phyloP scores from a whole-genome alignment of 106 monocot species.

The Cymbidium sinense region DNA sequence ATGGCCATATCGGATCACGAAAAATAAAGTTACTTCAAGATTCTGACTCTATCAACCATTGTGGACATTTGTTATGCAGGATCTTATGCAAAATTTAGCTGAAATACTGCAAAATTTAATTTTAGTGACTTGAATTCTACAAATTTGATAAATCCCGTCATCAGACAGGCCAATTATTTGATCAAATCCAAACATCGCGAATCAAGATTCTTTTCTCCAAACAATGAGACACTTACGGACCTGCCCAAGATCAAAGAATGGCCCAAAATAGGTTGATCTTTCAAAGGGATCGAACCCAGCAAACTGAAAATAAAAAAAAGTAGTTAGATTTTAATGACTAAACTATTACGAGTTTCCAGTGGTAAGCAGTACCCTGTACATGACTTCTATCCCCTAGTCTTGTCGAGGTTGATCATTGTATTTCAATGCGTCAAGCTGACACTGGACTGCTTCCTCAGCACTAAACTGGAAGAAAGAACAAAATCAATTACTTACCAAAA shows the following conservation, averaged over 20 bases:
- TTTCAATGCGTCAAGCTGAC: slow-evolving; percentile 82
- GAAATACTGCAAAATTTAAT: too few species aligned
- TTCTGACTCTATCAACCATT: not conserved
- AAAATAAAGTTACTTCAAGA: not conserved
- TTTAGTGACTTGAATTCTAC: too few species aligned
- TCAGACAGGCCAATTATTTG: too few species aligned
- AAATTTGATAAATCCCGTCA: too few species aligned
- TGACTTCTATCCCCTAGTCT: slow-evolving; percentile 91
- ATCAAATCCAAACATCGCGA: too few species aligned
- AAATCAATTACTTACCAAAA: not conserved
- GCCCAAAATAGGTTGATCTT: slow-evolving; percentile 89
- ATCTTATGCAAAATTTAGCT: too few species aligned
- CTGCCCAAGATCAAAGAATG: slow-evolving; percentile 88
- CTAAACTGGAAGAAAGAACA: slow-evolving; percentile 50
- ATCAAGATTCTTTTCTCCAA: not conserved
- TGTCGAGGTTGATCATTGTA: slow-evolving; percentile 84
- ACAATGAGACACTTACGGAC: slow-evolving; percentile 30
- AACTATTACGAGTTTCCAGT: not conserved
- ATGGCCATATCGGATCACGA: not conserved
- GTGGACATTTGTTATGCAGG: too few species aligned
- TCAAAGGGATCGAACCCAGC: slow-evolving; percentile 96
- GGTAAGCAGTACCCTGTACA: slow-evolving; percentile 67
- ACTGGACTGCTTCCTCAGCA: slow-evolving; percentile 82
- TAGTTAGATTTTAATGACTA: slow-evolving; percentile 3
- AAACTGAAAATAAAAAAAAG: slow-evolving; percentile 52